Percentiles rank a stretch among this genome's conserved stretches.
These are phyloP conservation scores for Nidula niveotomentosa DNA, from an alignment of 1,284 basidiomycete species.

Conservation along the genomic window DNA sequence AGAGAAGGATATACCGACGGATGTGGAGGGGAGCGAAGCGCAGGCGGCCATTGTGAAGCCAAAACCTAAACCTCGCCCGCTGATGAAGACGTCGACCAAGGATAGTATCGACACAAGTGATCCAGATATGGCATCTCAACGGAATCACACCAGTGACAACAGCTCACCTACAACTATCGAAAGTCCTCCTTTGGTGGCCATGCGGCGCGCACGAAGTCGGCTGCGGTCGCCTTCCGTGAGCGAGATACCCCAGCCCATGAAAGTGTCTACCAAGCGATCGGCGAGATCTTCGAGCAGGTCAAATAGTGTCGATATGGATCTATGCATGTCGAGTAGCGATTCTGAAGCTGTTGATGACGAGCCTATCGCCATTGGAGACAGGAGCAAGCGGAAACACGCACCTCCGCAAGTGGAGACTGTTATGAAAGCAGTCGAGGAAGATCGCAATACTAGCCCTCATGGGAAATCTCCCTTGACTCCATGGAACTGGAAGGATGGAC, in stretches of 20 bases:
- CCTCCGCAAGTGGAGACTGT: background rate
- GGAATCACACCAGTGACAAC: too few species aligned
- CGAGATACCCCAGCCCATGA: too few species aligned
- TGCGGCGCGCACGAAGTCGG: background rate
- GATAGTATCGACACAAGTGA: too few species aligned
- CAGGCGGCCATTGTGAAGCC: too few species aligned
- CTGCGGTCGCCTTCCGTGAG: background rate
- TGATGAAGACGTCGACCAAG: too few species aligned
- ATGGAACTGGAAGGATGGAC: background rate
- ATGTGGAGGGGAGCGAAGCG: too few species aligned
- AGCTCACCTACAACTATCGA: too few species aligned
- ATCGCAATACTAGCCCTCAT: background rate
- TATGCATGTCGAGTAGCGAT: background rate
- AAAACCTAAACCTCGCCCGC: too few species aligned
- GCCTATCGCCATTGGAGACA: background rate
- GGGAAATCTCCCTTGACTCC: background rate
- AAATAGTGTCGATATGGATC: background rate
- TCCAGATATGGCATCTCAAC: too few species aligned
- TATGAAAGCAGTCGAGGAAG: background rate
- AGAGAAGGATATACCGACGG: conserved; percentile 1
- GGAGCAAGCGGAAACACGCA: background rate
- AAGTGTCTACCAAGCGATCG: background rate
- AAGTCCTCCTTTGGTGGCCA: background rate
- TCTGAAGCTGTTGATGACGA: background rate
- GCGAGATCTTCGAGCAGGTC: background rate